Conservation (phyloP, 495 filamentous ascomycete species). For the Aspergillus leporis region DNA sequence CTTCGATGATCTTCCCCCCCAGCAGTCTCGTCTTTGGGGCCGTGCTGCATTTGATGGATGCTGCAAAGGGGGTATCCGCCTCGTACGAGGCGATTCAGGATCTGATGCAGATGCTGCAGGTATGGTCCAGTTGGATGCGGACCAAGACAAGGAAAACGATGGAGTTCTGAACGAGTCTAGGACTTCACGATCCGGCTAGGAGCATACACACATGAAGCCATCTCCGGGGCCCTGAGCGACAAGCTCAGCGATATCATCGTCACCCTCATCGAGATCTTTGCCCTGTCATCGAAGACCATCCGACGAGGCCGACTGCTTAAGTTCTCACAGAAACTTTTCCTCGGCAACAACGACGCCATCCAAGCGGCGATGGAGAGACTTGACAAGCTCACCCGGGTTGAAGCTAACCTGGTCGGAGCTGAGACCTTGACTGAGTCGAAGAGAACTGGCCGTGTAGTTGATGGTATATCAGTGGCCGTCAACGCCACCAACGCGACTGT, state of each 20-base stretch:
- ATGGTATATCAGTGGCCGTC: slow-evolving; percentile 14
- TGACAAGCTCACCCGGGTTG: slow-evolving; percentile 24
- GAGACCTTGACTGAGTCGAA: slow-evolving; percentile 29
- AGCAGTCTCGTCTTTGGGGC: slow-evolving; percentile 30
- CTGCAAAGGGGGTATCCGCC: slow-evolving; percentile 33
- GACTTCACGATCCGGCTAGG: slow-evolving; percentile 34
- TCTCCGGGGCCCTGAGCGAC: slow-evolving; percentile 22
- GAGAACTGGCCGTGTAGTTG: slow-evolving; percentile 14
- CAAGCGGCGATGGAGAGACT: slow-evolving; percentile 26
- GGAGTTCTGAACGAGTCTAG: slow-evolving; percentile 7
- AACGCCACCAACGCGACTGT: slow-evolving; percentile 9
- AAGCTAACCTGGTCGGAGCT: slow-evolving; percentile 30
- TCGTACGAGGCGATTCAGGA: slow-evolving; percentile 32
- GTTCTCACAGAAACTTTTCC: slow-evolving; percentile 25
- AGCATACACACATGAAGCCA: slow-evolving; percentile 24
- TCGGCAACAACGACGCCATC: slow-evolving; percentile 30
- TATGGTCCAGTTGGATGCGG: not conserved
- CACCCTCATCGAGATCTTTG: slow-evolving; percentile 38
- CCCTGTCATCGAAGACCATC: slow-evolving; percentile 29
- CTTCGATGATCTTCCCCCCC: slow-evolving; percentile 29
- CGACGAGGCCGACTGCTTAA: slow-evolving; percentile 27
- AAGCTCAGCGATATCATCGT: slow-evolving; percentile 33
- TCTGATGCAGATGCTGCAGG: slow-evolving; percentile 27
- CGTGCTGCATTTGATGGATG: slow-evolving; percentile 28
- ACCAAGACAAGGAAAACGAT: not conserved